A percentile compares a stretch with the other conserved stretches of the same genome.
Evolutionary conservation across 192 early-diverging fungal genomes (phyloP).

Genomic region (Jimgerdemannia lactiflua): DNA sequence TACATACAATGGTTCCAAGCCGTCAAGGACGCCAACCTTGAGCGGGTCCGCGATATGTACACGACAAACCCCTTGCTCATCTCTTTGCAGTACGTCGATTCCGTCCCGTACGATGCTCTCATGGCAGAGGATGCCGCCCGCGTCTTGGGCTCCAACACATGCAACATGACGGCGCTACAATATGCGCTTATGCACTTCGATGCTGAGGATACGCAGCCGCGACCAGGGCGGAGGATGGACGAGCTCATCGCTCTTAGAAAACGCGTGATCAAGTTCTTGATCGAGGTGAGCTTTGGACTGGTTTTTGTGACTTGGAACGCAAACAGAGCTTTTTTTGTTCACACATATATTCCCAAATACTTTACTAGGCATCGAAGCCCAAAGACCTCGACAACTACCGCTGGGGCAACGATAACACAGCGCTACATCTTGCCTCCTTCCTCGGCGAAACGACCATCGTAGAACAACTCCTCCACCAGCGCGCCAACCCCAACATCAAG

Average conservation of each 20-base stretch:
- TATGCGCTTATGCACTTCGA: background rate
- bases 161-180: background rate
- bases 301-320: too few species aligned
- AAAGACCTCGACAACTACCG: constrained; percentile 9
- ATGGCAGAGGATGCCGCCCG: background rate
- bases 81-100: background rate
- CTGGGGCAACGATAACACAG: constrained; percentile 23
- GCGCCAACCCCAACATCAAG: constrained; percentile 6
- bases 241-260: background rate
- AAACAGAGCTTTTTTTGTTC: background rate
- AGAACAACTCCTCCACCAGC: constrained; percentile 11
- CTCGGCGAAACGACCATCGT: constrained; percentile 12
- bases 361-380: constrained; percentile 4
- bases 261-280: background rate
- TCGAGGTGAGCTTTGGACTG: background rate
- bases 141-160: background rate
- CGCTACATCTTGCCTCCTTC: constrained; percentile 19
- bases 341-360: background rate
- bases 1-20: background rate
- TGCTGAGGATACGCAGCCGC: background rate
- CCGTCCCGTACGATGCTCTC: background rate
- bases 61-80: background rate
- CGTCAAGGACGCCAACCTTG: background rate
- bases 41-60: background rate
- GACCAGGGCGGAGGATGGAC: background rate